phyloP scores from a whole-genome alignment of 1,284 basidiomycete genomes.

The Tylopilus sp. region DNA sequence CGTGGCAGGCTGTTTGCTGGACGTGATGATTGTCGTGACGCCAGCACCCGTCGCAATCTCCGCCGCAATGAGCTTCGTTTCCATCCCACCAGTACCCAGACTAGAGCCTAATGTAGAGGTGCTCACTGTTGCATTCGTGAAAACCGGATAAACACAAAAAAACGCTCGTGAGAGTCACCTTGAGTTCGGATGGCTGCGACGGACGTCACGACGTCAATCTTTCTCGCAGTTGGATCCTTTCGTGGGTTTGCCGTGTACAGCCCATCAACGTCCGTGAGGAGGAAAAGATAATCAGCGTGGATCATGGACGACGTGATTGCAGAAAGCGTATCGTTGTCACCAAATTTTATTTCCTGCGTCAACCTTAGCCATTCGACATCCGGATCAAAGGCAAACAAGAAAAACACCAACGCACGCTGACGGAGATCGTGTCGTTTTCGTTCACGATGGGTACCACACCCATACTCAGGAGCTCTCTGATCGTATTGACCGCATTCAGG shows the following conservation, averaged over 20 bases:
- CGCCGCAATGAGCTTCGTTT: slow-evolving; percentile 97
- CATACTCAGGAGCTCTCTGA: slow-evolving; percentile 84
- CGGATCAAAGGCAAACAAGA: not conserved
- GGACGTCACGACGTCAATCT: slow-evolving; percentile 81
- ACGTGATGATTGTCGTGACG: slow-evolving; percentile 90
- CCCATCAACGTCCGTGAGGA: slow-evolving; percentile 96
- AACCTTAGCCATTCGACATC: slow-evolving; percentile 2
- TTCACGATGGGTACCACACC: slow-evolving; percentile 94
- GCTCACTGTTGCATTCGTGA: slow-evolving; percentile 55
- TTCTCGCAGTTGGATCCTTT: slow-evolving; percentile 79
- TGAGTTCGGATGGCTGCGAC: slow-evolving; percentile 77
- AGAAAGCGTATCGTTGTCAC: slow-evolving; percentile 97
- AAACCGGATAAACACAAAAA: not conserved
- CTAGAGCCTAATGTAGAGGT: slow-evolving; percentile 89
- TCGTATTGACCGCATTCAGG: slow-evolving; percentile 90
- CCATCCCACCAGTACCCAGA: slow-evolving; percentile 98
- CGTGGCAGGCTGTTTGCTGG: slow-evolving; percentile 75
- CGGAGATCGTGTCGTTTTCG: slow-evolving; percentile 95
- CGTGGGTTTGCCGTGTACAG: slow-evolving; percentile 95
- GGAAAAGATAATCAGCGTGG: slow-evolving; percentile 95
- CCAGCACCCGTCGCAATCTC: slow-evolving; percentile 96
- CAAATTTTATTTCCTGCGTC: slow-evolving; percentile 95
- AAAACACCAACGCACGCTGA: slow-evolving; percentile 69
- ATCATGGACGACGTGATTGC: slow-evolving; percentile 97
- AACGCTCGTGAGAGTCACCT: slow-evolving; percentile 47